Conservation (phyloP, 1,139 yeast species). For the Blastobotrys aristatus region DNA sequence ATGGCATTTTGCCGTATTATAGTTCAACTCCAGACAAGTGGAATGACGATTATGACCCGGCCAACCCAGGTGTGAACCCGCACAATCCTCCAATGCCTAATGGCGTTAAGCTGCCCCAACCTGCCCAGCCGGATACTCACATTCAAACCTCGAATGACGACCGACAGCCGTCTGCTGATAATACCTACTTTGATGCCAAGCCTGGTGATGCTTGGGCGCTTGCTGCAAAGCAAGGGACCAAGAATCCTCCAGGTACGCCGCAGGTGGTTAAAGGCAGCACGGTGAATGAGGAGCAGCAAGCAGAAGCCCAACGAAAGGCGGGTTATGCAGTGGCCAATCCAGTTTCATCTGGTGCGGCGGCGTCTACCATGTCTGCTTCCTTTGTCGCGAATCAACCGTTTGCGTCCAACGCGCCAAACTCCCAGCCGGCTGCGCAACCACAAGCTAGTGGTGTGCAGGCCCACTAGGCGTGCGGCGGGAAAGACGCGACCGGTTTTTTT, state of each 20-base stretch:
- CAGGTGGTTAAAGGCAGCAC: background rate
- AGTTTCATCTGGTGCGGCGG: background rate
- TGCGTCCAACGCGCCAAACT: background rate
- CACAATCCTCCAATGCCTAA: slow-evolving; percentile 4
- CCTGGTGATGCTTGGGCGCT: slow-evolving; percentile 6
- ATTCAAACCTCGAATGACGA: background rate
- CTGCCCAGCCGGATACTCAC: slow-evolving; percentile 3
- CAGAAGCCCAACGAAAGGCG: background rate
- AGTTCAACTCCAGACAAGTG: background rate
- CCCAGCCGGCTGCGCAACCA: background rate
- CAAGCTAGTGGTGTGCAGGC: no score
- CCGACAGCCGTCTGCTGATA: background rate
- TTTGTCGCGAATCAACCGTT: background rate
- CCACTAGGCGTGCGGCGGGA: no score
- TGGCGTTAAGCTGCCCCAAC: slow-evolving; percentile 1
- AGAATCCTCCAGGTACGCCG: slow-evolving; percentile 3
- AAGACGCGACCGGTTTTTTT: no score
- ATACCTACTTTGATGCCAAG: slow-evolving; percentile 1
- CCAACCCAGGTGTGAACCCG: slow-evolving; percentile 3
- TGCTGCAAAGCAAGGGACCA: background rate
- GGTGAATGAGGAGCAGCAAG: background rate
- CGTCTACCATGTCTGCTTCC: background rate
- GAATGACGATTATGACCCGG: slow-evolving; percentile 5
- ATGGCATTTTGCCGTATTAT: background rate
- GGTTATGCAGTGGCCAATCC: background rate